A percentile compares a stretch with the other conserved stretches of the same genome.
Conservation (phyloP, 2,329 filamentous ascomycete species). For the Tolypocladium inflatum region DNA sequence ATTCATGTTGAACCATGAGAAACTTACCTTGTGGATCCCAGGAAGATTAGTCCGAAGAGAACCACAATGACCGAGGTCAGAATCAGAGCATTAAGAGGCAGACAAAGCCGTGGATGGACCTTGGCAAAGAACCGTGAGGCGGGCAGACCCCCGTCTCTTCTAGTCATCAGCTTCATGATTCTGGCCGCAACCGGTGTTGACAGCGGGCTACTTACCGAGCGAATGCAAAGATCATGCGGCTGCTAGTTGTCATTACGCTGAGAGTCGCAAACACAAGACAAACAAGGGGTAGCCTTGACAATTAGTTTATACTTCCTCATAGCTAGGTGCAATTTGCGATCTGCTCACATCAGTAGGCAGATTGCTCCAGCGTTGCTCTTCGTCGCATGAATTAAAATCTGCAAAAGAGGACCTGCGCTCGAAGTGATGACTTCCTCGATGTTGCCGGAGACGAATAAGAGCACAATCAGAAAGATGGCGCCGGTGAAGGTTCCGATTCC, state of each 20-base stretch:
- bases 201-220: constrained; percentile 28
- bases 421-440: constrained; percentile 45
- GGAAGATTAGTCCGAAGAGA: constrained; percentile 60
- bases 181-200: not conserved
- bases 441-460: constrained; percentile 55
- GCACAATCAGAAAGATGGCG: constrained; percentile 49
- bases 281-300: constrained; percentile 38
- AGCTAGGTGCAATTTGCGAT: not conserved
- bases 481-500: constrained; percentile 53
- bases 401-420: constrained; percentile 46
- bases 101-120: constrained; percentile 49
- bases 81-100: constrained; percentile 58
- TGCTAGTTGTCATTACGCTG: constrained; percentile 56
- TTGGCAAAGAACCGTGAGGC: constrained; percentile 48
- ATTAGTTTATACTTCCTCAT: not conserved
- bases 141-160: constrained; percentile 53
- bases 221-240: constrained; percentile 59
- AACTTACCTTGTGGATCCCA: constrained; percentile 42
- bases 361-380: constrained; percentile 49
- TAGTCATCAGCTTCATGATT: not conserved
- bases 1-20: not conserved
- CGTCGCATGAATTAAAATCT: constrained; percentile 56
- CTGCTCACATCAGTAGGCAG: constrained; percentile 50
- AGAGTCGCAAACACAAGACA: constrained; percentile 56
- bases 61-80: constrained; percentile 52